Base-by-base conservation (phyloP, 495 filamentous ascomycete genomes). In the Antarctomyces pellizariae region DNA sequence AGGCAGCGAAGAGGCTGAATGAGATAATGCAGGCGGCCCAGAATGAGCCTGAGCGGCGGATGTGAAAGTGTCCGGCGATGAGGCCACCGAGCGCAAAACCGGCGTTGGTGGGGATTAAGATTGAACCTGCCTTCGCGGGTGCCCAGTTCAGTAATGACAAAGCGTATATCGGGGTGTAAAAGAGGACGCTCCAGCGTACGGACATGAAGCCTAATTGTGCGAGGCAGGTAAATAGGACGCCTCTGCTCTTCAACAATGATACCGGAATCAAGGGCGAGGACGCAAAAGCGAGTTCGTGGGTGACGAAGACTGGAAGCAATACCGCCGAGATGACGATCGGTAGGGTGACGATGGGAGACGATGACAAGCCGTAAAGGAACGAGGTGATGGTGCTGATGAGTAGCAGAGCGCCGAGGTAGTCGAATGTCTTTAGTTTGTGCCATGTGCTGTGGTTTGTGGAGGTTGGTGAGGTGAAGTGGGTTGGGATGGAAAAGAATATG, bases 131-230 rank as follows among this genome's bases (percentile, higher is more conserved):
- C 0, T 56, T 47, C 3, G 70, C 70, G 2, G 72, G 66, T 6
- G 51, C 45, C 55, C 71, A 71, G 26, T 57, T 59, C 3, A 63
- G 61, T 0, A 82, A 66, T 2, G 72, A 67, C 29, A 82, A 62
- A 4, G 71, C 65, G 36, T 75, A 79, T 16, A 72, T 62, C 0
- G 76, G 76, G 0, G 67, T 57, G 50, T 72, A 82, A 46, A 78
- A 80, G 4, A 84, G 50, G n/a, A 82, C 57, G 3, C 54, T 50
- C 74, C 73, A 82, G 21, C 75, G 67, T 3, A 71, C 56, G 45
- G 72, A 64, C 74, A 80, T 80, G 38, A 75, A 60, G 15, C 64
- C 60, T 0, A 75, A 53, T 20, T 74, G 72, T 1, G 66, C 55
- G 9, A 79, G 26, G 37, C 73, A 80, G 6, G 67, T 71, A 7